Conservation (phyloP, 306 rosid species). For the Pterocarpus santalinus region DNA sequence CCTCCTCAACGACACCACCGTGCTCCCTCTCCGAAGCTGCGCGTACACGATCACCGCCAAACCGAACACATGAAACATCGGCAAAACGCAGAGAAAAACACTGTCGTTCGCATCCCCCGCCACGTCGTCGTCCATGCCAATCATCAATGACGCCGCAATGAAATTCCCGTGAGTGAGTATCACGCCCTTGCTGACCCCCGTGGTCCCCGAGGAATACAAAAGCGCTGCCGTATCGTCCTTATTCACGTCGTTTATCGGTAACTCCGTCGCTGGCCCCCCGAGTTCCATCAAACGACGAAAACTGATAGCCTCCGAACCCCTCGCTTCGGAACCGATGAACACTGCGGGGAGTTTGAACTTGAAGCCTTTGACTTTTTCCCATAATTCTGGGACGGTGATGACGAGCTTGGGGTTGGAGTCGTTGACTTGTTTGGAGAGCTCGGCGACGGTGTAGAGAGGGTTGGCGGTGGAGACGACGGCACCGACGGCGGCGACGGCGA, state of each 20-base stretch:
- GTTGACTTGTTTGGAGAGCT: conserved; percentile 69
- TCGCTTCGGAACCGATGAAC: conserved; percentile 48
- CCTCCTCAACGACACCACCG: conserved; percentile 62
- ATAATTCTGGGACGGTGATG: conserved; percentile 66
- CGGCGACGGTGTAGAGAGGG: conserved; percentile 66
- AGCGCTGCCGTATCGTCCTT: conserved; percentile 74
- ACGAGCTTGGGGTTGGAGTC: conserved; percentile 79
- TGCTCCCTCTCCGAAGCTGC: conserved; percentile 67
- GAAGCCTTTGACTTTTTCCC: conserved; percentile 63
- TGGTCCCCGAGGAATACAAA: conserved; percentile 85
- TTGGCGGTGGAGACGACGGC: conserved; percentile 77
- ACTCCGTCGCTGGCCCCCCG: conserved; percentile 47
- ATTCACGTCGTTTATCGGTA: conserved; percentile 56
- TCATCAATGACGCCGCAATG: conserved; percentile 67
- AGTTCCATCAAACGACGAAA: conserved; percentile 38
- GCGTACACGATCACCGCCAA: conserved; percentile 53
- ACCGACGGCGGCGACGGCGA: conserved; percentile 63
- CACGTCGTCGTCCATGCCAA: conserved; percentile 61
- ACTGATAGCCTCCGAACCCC: conserved; percentile 11
- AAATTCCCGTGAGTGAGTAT: conserved; percentile 68
- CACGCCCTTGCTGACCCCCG: conserved; percentile 83
- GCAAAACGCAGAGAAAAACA: conserved; percentile 70
- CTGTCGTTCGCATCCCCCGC: conserved; percentile 37
- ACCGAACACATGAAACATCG: conserved; percentile 87
- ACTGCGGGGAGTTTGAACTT: conserved; percentile 62